Percentiles rank a stretch among this genome's conserved stretches.
Evolutionary conservation across 805 yeast species (phyloP).

Genomic region (Ogataea henricii): DNA sequence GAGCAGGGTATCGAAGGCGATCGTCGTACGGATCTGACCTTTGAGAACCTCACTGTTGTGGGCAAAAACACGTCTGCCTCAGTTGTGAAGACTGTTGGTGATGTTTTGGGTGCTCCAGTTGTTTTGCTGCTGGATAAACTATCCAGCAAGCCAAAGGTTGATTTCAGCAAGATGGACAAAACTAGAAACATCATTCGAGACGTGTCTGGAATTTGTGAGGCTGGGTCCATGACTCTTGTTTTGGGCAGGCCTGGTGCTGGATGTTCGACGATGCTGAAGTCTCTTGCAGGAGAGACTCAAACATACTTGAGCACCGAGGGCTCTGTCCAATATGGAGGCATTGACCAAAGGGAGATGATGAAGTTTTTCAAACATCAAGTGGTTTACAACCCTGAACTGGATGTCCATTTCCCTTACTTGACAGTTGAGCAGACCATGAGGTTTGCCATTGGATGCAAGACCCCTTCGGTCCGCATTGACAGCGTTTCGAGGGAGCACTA

Average conservation of each 20-base stretch:
- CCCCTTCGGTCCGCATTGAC: slow-evolving; percentile 58
- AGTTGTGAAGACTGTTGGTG: slow-evolving; percentile 45
- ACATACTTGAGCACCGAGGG: slow-evolving; percentile 56
- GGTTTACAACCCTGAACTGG: slow-evolving; percentile 66
- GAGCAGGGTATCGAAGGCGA: slow-evolving; percentile 50
- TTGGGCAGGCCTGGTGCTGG: slow-evolving; percentile 82
- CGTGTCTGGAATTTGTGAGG: slow-evolving; percentile 24
- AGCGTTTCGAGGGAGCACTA: slow-evolving; percentile 54
- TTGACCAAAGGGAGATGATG: slow-evolving; percentile 48
- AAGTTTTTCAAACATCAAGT: slow-evolving; percentile 65
- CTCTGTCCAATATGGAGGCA: slow-evolving; percentile 51
- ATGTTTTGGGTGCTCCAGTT: slow-evolving; percentile 37
- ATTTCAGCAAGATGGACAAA: slow-evolving; percentile 10
- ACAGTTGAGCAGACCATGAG: slow-evolving; percentile 64
- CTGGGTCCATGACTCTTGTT: slow-evolving; percentile 69
- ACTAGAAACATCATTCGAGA: background rate
- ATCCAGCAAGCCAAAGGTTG: background rate
- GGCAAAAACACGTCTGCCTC: slow-evolving; percentile 53
- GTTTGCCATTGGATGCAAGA: slow-evolving; percentile 58
- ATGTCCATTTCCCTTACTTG: slow-evolving; percentile 64
- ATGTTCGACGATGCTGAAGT: slow-evolving; percentile 64
- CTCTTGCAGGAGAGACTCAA: slow-evolving; percentile 56
- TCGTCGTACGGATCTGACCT: slow-evolving; percentile 44
- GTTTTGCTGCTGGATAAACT: slow-evolving; percentile 12
- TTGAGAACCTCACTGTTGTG: slow-evolving; percentile 41